Evolutionary conservation across 129 eudicot species (phyloP).

Genomic region (Chrysanthemum makinoi): DNA sequence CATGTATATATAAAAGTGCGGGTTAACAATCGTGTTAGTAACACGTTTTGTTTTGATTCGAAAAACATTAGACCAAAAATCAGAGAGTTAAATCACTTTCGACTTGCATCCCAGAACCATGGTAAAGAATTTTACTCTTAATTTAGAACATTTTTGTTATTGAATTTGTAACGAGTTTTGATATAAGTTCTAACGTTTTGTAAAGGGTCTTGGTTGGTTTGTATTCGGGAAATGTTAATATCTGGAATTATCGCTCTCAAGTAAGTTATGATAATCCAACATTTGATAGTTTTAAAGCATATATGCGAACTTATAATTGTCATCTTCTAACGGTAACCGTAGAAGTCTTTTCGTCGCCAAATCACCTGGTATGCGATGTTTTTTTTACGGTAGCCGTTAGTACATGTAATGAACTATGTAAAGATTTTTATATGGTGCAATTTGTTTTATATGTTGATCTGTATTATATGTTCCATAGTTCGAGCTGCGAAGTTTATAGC

Average conservation of each 20-base stretch:
- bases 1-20: too few species aligned
- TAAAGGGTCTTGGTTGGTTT: slow-evolving; percentile 68
- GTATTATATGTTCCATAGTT: too few species aligned
- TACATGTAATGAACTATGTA: too few species aligned
- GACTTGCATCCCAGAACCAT: slow-evolving; percentile 90
- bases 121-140: slow-evolving; percentile 33
- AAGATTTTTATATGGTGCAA: too few species aligned
- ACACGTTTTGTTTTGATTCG: slow-evolving; percentile 16
- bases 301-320: neutral
- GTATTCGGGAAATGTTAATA: slow-evolving; percentile 66
- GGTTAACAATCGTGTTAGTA: too few species aligned
- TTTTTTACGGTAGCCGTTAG: neutral
- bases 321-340: slow-evolving; percentile 40
- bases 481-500: neutral
- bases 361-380: slow-evolving; percentile 46
- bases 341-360: slow-evolving; percentile 61
- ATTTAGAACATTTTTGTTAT: neutral
- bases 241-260: slow-evolving; percentile 83
- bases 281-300: neutral
- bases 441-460: slow-evolving; percentile 21
- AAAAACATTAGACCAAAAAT: slow-evolving; percentile 66
- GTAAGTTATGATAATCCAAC: slow-evolving; percentile 38
- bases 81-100: slow-evolving; percentile 82
- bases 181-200: neutral
- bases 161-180: neutral